phyloP scores from a whole-genome alignment of 2,329 filamentous ascomycete species.

The Aspergillus pseudoterreus region DNA sequence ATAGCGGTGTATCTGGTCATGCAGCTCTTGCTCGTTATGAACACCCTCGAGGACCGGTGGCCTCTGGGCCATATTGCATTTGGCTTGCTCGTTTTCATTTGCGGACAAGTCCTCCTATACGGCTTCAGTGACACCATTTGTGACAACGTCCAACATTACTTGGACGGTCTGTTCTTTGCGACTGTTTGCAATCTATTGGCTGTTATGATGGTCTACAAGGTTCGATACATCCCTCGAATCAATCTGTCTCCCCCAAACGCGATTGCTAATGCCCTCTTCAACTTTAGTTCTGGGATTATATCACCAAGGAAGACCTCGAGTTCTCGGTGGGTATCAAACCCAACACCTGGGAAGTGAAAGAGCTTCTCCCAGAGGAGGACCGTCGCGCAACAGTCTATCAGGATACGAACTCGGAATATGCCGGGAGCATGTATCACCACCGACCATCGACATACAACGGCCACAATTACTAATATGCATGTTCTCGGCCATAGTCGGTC shows the following conservation, averaged over 20 bases:
- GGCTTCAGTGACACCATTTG: slow-evolving; percentile 85
- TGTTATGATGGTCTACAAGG: slow-evolving; percentile 99
- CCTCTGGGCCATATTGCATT: slow-evolving; percentile 88
- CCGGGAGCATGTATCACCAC: slow-evolving; percentile 42
- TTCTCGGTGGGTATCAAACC: slow-evolving; percentile 94
- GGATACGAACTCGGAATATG: slow-evolving; percentile 50
- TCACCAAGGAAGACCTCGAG: slow-evolving; percentile 95
- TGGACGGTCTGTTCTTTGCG: slow-evolving; percentile 91
- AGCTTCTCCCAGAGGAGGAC: slow-evolving; percentile 77
- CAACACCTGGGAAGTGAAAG: slow-evolving; percentile 99
- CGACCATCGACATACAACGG: slow-evolving; percentile 36
- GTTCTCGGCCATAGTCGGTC: neutral
- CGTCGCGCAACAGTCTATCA: slow-evolving; percentile 69
- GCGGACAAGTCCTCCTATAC: slow-evolving; percentile 90
- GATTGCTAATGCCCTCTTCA: slow-evolving; percentile 25
- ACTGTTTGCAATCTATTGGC: slow-evolving; percentile 89
- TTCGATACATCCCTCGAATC: slow-evolving; percentile 32
- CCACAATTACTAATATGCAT: slow-evolving; percentile 30
- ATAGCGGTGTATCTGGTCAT: slow-evolving; percentile 80
- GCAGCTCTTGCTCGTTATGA: slow-evolving; percentile 82
- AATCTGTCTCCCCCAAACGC: neutral
- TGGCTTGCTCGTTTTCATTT: slow-evolving; percentile 84
- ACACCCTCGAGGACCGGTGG: slow-evolving; percentile 93
- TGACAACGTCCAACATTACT: slow-evolving; percentile 78
- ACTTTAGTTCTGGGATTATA: slow-evolving; percentile 92